Percentiles rank a stretch among this genome's conserved stretches.
Conservation (phyloP, 805 yeast genomes). For the Candida golubevii region DNA sequence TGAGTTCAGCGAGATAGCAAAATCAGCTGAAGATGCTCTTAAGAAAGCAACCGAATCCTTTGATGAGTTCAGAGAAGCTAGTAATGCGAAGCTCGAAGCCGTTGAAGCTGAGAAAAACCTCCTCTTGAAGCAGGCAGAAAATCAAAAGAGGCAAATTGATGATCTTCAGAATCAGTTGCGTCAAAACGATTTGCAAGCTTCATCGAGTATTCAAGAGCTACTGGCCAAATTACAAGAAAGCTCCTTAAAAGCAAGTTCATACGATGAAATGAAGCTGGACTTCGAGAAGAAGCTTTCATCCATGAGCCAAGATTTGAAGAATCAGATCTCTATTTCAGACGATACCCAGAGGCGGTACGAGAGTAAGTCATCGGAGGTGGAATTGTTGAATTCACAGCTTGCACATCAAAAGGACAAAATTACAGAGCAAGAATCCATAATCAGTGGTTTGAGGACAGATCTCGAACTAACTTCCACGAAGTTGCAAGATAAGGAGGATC, state of each 20-base stretch:
- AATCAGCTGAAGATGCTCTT: slow-evolving; percentile 64
- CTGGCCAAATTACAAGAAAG: slow-evolving; percentile 18
- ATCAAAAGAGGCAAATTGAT: slow-evolving; percentile 6
- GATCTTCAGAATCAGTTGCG: slow-evolving; percentile 5
- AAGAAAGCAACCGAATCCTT: slow-evolving; percentile 50
- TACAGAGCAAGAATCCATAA: not conserved
- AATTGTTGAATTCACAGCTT: slow-evolving; percentile 11
- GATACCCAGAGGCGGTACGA: slow-evolving; percentile 52
- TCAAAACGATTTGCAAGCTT: slow-evolving; percentile 4
- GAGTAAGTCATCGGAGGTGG: slow-evolving; percentile 10
- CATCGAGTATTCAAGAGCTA: slow-evolving; percentile 15
- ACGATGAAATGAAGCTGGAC: slow-evolving; percentile 30
- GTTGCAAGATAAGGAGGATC: slow-evolving; percentile 35
- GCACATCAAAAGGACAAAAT: slow-evolving; percentile 9
- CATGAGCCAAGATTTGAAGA: slow-evolving; percentile 27
- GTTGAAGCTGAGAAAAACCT: slow-evolving; percentile 24
- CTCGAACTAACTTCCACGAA: slow-evolving; percentile 33
- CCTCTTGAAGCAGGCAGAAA: slow-evolving; percentile 18
- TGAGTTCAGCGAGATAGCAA: slow-evolving; percentile 61
- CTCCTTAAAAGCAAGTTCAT: slow-evolving; percentile 32
- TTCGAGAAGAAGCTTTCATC: slow-evolving; percentile 28
- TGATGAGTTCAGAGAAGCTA: slow-evolving; percentile 34
- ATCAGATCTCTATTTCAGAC: slow-evolving; percentile 44
- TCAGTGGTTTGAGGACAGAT: slow-evolving; percentile 4
- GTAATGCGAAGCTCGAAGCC: slow-evolving; percentile 19